Evolutionary conservation across 495 filamentous ascomycete species (phyloP).

Genomic region (Aspergillus kassunensis): DNA sequence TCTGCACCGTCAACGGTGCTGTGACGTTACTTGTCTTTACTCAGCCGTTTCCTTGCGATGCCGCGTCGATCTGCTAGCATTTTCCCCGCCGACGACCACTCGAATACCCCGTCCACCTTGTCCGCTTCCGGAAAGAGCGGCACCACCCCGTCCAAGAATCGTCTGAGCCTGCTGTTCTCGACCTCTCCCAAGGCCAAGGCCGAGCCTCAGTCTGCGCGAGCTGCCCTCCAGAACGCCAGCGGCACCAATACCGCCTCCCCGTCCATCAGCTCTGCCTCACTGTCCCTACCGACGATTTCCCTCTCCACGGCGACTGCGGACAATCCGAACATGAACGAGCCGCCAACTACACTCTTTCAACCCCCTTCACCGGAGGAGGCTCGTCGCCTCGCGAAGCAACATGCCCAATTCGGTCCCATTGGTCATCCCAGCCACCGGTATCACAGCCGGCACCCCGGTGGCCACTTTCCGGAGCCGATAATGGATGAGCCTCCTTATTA

Average conservation of each 20-base stretch:
- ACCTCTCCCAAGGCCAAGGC: constrained; percentile 53
- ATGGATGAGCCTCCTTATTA: constrained; percentile 97
- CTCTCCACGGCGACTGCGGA: constrained; percentile 84
- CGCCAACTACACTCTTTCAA: constrained; percentile 78
- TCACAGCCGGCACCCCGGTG: constrained; percentile 77
- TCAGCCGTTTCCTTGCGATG: constrained; percentile 46
- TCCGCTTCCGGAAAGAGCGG: constrained; percentile 48
- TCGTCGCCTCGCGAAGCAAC: constrained; percentile 65
- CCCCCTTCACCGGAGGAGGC: constrained; percentile 87
- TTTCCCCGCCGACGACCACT: constrained; percentile 43
- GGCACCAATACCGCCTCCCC: constrained; percentile 49
- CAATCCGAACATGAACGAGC: constrained; percentile 68
- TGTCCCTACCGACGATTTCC: constrained; percentile 87
- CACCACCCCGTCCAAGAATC: constrained; percentile 60
- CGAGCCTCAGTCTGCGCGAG: constrained; percentile 43
- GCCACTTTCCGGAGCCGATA: constrained; percentile 72
- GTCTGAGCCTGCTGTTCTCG: constrained; percentile 56
- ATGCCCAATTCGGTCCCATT: constrained; percentile 91
- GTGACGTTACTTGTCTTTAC: constrained; percentile 17
- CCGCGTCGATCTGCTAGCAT: constrained; percentile 51
- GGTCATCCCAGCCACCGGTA: constrained; percentile 76
- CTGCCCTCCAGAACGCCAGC: constrained; percentile 58
- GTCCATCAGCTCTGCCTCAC: constrained; percentile 62
- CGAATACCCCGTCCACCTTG: constrained; percentile 41
- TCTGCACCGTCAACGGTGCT: constrained; percentile 12